Evolutionary conservation across 192 early-diverging fungal genomes (phyloP), one percentile per base, ranked within the genome.

Genomic region (Radiomyces spectabilis): DNA sequence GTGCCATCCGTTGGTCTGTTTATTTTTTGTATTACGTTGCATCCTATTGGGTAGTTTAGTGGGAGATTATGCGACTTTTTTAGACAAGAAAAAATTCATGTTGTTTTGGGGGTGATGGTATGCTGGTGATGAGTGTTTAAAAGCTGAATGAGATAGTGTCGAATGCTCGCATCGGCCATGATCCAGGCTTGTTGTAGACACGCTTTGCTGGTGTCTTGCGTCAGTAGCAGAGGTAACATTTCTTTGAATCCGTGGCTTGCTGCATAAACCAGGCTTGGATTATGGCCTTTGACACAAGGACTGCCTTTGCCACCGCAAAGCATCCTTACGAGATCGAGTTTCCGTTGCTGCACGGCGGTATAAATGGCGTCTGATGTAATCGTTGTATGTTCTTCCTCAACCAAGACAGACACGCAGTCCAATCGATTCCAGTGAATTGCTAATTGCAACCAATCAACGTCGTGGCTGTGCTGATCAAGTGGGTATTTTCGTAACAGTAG

Each of bases 401-500:
- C 33, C 12, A 66, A 33, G 0, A 45, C 19, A 21, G 47, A 30
- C 21, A 66, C 41, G 21, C 55, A 57, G 18, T 59, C 56, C n/a
- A 66, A 47, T 7, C 57, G 40, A 32, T 66, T 66, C 63, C 63
- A 66, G 7, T 50, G 29, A 18, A 66, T 39, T 12, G 63, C 52
- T 33, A 27, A 21, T 27, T 54, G 26, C 1, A 66, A 18, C 21
- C 53, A 45, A 38, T 24, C 12, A 1, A 32, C 6, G 5, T 47
- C 27, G n/a, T 25, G 9, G 21, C 12, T 24, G 6, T 22, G 16
- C n/a, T 31, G 18, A 6, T 37, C 25, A 10, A 39, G 31, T 22
- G 31, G 24, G 19, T 51, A 41, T 15, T 45, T 16, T 18, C 48
- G 41, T 19, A 53, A 30, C 13, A 61, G 34, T 13, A 42, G 27